Base-by-base conservation (phyloP, 2,329 filamentous ascomycete species). In the Incumbomyces lentus region DNA sequence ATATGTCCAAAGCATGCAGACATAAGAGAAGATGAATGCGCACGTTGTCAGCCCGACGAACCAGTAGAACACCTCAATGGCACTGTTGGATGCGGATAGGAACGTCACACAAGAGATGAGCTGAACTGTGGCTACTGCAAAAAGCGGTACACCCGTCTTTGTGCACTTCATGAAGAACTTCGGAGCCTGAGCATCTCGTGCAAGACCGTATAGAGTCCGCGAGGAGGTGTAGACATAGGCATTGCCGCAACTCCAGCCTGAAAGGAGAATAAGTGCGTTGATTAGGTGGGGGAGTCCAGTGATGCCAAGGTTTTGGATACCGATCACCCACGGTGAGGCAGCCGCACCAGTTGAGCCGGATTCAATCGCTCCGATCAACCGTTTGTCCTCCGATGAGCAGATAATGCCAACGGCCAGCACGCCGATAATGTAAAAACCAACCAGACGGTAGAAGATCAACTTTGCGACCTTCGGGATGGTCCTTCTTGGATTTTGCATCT, bases 381-480 rank as follows among this genome's bases (percentile, higher is more conserved):
- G 69, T 0, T 67, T 57, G 55, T 87, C 76, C 44, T 81, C 71
- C 56, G 81, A 82, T 7, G 84, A 72, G 47, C 86, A 76, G 37
- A 86, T 63, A 45, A 85, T 79, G 6, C 81, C 79, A 2, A 86
- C 79, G 12, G 73, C 76, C 1, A 89, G 69, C 0, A 82, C 77
- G 1, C 84, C 83, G 3, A 86, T 71, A n/a, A 85, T 74, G 62
- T 86, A 87, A 62, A 88, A 88, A 7, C 75, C 68, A 0, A 82
- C 80, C 22, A 89, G 69, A n/a, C 84, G 81, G 64, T 82, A 87
- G 62, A 87, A 86, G 1, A 86, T 82, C 52, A 81, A 77, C 48
- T 84, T 84, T 61, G 79, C 85, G 1, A 84, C 84, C 17, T 76
- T 77, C 0, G 83, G 84, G 63, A 89, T 80, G 16, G 79, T 75